Evolutionary conservation across 2,329 filamentous ascomycete genomes (phyloP).

Genomic region (Xylariomycetidae sp.): DNA sequence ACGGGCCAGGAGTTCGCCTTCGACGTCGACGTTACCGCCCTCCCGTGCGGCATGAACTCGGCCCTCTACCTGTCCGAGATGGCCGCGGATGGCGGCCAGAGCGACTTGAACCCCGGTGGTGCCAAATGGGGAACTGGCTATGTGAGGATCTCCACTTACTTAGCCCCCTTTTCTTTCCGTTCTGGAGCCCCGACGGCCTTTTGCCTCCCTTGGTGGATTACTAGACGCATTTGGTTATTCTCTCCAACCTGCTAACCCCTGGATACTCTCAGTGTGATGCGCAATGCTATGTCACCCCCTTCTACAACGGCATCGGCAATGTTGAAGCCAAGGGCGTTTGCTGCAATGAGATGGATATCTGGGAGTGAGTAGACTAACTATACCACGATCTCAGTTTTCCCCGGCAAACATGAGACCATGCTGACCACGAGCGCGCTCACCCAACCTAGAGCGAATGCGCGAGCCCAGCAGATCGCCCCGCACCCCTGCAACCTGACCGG

Average conservation of each 20-base stretch:
- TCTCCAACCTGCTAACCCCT: no score
- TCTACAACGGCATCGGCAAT: slow-evolving; percentile 34
- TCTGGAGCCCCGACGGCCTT: no score
- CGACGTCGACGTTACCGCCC: slow-evolving; percentile 57
- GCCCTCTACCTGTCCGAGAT: slow-evolving; percentile 60
- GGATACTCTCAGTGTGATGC: no score
- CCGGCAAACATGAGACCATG: no score
- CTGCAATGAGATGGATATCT: slow-evolving; percentile 36
- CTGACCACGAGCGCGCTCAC: no score
- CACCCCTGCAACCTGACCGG: slow-evolving; percentile 31
- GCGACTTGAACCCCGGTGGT: slow-evolving; percentile 35
- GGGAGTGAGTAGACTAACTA: no score
- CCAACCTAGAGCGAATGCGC: slow-evolving; percentile 32
- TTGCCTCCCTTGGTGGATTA: no score
- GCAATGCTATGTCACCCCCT: slow-evolving; percentile 32
- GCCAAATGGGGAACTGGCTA: slow-evolving; percentile 34
- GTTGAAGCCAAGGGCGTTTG: slow-evolving; percentile 29
- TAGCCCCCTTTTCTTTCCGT: no score
- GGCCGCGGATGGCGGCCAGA: slow-evolving; percentile 51
- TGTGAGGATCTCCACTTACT: no score
- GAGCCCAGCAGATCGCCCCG: slow-evolving; percentile 30
- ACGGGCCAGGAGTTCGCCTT: slow-evolving; percentile 59
- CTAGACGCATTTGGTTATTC: no score
- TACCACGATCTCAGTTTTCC: no score
- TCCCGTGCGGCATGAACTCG: slow-evolving; percentile 59